phyloP scores from a whole-genome alignment of 1,139 yeast species.

The Geotrichum klebahnii region DNA sequence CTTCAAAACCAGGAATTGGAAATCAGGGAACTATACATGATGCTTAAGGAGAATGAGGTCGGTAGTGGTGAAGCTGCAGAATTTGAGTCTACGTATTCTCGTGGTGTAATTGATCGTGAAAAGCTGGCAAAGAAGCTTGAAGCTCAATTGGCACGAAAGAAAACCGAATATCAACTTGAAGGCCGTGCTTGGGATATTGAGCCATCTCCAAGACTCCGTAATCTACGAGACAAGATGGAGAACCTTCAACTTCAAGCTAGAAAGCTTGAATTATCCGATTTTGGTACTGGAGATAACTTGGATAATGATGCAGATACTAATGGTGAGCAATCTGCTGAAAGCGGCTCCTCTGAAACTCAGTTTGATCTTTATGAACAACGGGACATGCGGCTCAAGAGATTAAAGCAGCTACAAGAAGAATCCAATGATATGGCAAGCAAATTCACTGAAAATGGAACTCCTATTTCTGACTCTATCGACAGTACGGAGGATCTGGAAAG shows the following conservation, averaged over 20 bases:
- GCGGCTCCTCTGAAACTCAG: conserved; percentile 23
- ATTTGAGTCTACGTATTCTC: conserved; percentile 36
- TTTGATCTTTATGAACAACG: conserved; percentile 33
- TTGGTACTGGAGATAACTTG: conserved; percentile 44
- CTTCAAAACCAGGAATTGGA: conserved; percentile 86
- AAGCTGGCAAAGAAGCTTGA: conserved; percentile 47
- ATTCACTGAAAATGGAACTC: neutral
- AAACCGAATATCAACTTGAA: conserved; percentile 54
- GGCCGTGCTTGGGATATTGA: conserved; percentile 57
- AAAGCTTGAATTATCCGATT: conserved; percentile 81
- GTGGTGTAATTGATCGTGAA: conserved; percentile 39
- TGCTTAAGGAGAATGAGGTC: conserved; percentile 44
- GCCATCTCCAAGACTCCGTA: conserved; percentile 72
- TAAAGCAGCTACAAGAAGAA: conserved; percentile 34
- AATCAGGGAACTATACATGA: conserved; percentile 75
- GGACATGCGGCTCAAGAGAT: conserved; percentile 30
- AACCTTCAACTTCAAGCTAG: conserved; percentile 79
- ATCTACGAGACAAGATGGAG: conserved; percentile 80
- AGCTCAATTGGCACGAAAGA: conserved; percentile 58
- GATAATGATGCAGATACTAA: conserved; percentile 13
- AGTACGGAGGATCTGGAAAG: no score
- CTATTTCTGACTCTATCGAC: conserved; percentile 11
- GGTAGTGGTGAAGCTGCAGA: conserved; percentile 35
- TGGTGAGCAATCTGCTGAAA: conserved; percentile 15
- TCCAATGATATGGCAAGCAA: conserved; percentile 33